These are phyloP conservation scores for Ogataea parapolymorpha DNA, from an alignment of 805 yeast genomes.

Conservation along the genomic window DNA sequence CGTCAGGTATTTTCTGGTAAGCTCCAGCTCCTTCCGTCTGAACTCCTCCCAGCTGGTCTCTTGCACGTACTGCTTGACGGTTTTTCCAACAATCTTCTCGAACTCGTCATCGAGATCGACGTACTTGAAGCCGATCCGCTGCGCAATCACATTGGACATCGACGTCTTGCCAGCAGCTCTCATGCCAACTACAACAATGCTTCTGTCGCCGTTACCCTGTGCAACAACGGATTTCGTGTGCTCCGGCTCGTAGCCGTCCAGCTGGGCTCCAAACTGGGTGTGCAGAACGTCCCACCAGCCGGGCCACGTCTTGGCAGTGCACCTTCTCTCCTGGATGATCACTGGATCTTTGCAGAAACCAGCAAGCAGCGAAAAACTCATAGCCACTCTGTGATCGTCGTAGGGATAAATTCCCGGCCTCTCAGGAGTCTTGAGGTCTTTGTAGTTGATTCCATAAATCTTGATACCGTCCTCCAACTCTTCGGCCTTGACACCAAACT, in stretches of 20 bases:
- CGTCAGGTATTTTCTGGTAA: slow-evolving; percentile 49
- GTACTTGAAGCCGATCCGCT: slow-evolving; percentile 60
- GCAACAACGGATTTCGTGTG: slow-evolving; percentile 15
- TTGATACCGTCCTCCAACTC: slow-evolving; percentile 93
- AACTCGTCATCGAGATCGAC: slow-evolving; percentile 76
- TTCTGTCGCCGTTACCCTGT: slow-evolving; percentile 42
- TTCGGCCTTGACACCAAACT: slow-evolving; percentile 82
- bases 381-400: slow-evolving; percentile 97
- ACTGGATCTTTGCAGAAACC: slow-evolving; percentile 62
- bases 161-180: slow-evolving; percentile 96
- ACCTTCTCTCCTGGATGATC: slow-evolving; percentile 76
- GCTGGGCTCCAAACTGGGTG: slow-evolving; percentile 55
- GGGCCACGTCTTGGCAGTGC: slow-evolving; percentile 99
- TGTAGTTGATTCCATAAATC: slow-evolving; percentile 63
- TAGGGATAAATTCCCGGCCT: slow-evolving; percentile 67
- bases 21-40: slow-evolving; percentile 60
- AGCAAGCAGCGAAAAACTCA: slow-evolving; percentile 90
- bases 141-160: slow-evolving; percentile 74
- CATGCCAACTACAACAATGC: slow-evolving; percentile 90
- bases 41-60: slow-evolving; percentile 84
- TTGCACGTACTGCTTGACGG: slow-evolving; percentile 60
- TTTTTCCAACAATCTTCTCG: slow-evolving; percentile 48
- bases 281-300: slow-evolving; percentile 98
- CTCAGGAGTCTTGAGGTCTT: slow-evolving; percentile 53
- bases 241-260: slow-evolving; percentile 66